Percentiles rank a stretch among this genome's conserved stretches.
Evolutionary conservation across 495 filamentous ascomycete genomes (phyloP).

Genomic region (Penicillium pancosmium): DNA sequence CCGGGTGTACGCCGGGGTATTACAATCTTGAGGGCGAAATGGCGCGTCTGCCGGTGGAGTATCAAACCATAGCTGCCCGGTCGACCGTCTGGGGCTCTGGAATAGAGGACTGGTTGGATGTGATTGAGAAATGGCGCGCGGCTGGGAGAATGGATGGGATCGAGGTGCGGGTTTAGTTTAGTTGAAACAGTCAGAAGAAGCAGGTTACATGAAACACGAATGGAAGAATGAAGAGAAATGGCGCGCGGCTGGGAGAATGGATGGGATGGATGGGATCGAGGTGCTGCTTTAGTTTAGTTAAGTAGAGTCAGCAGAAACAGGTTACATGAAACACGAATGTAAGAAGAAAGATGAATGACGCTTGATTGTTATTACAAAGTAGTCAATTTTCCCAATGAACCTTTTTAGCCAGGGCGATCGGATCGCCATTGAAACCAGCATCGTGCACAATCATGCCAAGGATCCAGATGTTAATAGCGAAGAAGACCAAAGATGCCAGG

Average conservation of each 20-base stretch:
- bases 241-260: no score
- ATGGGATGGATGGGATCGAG: no score
- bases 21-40: conserved; percentile 9
- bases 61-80: neutral
- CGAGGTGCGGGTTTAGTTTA: no score
- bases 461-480: conserved; percentile 84
- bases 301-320: no score
- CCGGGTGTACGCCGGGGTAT: conserved; percentile 6
- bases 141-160: no score
- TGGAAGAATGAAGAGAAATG: neutral
- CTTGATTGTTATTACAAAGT: no score
- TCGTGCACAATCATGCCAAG: conserved; percentile 78
- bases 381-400: neutral
- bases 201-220: no score
- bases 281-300: no score
- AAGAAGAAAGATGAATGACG: no score
- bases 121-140: neutral
- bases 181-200: no score
- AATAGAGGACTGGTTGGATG: neutral
- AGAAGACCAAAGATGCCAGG: conserved; percentile 74
- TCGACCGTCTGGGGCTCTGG: conserved; percentile 4
- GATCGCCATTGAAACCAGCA: conserved; percentile 39
- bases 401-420: neutral
- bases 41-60: neutral
- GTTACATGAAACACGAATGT: no score